Base-by-base conservation (phyloP, 768 basidiomycete genomes). In the Termitomyces sp. region DNA sequence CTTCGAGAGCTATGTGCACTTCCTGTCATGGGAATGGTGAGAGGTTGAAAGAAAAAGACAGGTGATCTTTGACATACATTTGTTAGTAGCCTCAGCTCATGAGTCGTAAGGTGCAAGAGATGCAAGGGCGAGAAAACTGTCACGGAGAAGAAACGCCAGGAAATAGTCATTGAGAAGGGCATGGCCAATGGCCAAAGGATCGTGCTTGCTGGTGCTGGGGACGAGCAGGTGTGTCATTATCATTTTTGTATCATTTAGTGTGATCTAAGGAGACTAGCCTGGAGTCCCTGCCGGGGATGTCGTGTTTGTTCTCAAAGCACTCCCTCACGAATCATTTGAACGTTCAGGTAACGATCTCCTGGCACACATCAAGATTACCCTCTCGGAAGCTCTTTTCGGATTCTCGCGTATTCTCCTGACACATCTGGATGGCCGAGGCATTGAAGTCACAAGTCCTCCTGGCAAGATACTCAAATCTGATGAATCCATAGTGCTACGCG, bases 321-420 rank as follows among this genome's bases (percentile, higher is more conserved):
- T 70, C 34, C 79, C 80, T 0, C 95, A 99, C 60, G 75, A 83
- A 5, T 84, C 87, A 1, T 95, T 99, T 65, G 87, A 90, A 62
- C 85, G 92, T 37, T 85, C 87, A 11, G 88, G 88, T 51, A 83
- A 83, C 56, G 88, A 95, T 65, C 79, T 99, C 32, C 75, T 90
- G 38, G 84, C 90, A 2, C 84, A 81, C 32, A 82, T 93, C 54
- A 84, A 85, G 45, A 87, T 99, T 54, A 95, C 93, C 0, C 77
- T 98, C 28, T 95, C 94, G 10, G 96, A 99, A 71, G 91, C 94
- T 3, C 80, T 98, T 10, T 80, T 97, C 51, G 96, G 96, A n/a
- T 95, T 99, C 73, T 90, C 87, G 45, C 84, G 96, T 26, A 87
- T 98, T 58, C 72, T 97, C 22, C 74, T 99, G 55, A 90, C 87